Conservation (phyloP, 2,329 filamentous ascomycete genomes). For the Sclerotinia borealis region DNA sequence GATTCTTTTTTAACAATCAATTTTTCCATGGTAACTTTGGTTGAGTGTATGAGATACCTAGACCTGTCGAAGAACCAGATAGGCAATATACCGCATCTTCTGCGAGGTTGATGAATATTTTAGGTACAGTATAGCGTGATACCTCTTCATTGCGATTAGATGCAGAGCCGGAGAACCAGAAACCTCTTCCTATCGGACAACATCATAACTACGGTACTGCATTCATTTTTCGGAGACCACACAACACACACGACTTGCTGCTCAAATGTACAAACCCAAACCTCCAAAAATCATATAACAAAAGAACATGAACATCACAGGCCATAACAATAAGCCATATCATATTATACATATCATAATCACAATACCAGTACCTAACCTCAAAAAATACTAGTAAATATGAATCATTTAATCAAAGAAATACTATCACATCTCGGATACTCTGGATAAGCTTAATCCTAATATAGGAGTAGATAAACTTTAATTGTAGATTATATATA, state of each 20-base stretch:
- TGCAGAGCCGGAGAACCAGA: background rate
- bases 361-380: too few relatives aligned
- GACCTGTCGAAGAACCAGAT: background rate
- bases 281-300: background rate
- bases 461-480: too few relatives aligned
- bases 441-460: too few relatives aligned
- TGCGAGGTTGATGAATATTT: background rate
- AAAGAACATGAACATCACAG: background rate
- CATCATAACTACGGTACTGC: background rate
- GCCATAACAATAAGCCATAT: too few relatives aligned
- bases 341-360: too few relatives aligned
- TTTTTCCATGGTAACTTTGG: background rate
- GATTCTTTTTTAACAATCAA: background rate
- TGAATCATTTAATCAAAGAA: too few relatives aligned
- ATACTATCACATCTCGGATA: too few relatives aligned
- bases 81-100: background rate
- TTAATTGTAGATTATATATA: too few relatives aligned
- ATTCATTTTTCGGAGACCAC: background rate
- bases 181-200: background rate
- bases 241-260: too few relatives aligned
- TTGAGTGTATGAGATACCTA: background rate
- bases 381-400: too few relatives aligned
- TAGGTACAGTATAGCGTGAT: background rate
- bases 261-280: background rate
- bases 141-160: background rate